Evolutionary conservation across 208 protist species (phyloP).

Genomic region (Borovskyia barvae): DNA sequence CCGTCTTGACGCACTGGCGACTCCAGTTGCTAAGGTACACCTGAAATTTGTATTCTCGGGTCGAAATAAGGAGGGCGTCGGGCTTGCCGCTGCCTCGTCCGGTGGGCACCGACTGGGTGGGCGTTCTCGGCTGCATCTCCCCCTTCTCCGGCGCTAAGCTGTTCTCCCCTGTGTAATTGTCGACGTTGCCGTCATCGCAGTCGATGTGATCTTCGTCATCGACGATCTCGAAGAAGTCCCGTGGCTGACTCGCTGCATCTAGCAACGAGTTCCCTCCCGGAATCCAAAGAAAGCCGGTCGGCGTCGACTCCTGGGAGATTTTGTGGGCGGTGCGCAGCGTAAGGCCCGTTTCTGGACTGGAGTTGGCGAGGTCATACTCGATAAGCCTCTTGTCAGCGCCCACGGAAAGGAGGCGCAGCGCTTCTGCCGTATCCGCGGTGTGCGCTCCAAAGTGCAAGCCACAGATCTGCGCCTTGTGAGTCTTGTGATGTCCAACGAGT

Average conservation of each 20-base stretch:
- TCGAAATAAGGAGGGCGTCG: conserved; percentile 84
- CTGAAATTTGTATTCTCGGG: conserved; percentile 90
- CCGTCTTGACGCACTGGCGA: conserved; percentile 87
- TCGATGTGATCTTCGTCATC: conserved; percentile 3
- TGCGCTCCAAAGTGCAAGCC: conserved; percentile 84
- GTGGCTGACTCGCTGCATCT: conserved; percentile 37
- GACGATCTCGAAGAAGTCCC: conserved; percentile 23
- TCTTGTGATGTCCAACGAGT: conserved; percentile 89
- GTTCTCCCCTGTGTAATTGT: background rate
- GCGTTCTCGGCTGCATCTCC: too few species aligned
- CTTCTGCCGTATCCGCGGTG: conserved; percentile 31
- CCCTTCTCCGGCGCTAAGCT: background rate
- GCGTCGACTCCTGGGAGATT: conserved; percentile 89
- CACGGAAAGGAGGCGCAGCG: conserved; percentile 87
- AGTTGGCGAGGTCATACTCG: conserved; percentile 93
- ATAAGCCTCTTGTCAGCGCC: conserved; percentile 92
- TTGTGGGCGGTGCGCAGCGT: conserved; percentile 78
- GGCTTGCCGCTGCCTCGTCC: conserved; percentile 1
- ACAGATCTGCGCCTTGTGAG: conserved; percentile 87
- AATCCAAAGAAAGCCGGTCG: conserved; percentile 90
- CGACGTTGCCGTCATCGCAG: conserved; percentile 2
- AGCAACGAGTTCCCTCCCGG: conserved; percentile 33
- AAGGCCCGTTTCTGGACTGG: conserved; percentile 81
- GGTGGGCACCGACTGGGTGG: too few species aligned
- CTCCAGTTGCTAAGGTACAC: conserved; percentile 82